Evolutionary conservation across 805 yeast genomes (phyloP).

Genomic region (Schizosaccharomyces japonicus): DNA sequence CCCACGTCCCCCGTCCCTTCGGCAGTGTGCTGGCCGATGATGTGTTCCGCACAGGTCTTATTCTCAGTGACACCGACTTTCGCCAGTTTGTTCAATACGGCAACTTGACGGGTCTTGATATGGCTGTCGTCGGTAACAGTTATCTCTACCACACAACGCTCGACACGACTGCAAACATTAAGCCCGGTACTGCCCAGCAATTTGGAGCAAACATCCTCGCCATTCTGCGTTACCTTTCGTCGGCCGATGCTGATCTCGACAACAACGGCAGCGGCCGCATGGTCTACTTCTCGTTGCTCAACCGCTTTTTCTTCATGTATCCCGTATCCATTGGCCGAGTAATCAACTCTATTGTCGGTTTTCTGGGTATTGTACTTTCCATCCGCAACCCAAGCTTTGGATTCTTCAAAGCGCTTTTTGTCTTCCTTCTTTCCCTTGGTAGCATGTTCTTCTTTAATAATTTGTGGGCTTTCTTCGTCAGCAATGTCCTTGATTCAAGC

Average conservation of each 20-base stretch:
- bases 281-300: not conserved
- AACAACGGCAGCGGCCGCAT: not conserved
- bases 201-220: slow-evolving; percentile 3
- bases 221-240: not conserved
- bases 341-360: not conserved
- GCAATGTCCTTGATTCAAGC: slow-evolving; percentile 1
- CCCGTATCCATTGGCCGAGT: not conserved
- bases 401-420: not conserved
- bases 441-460: not conserved
- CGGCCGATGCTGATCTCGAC: not conserved
- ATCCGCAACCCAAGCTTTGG: not conserved
- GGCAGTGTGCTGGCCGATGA: slow-evolving; percentile 3
- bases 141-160: slow-evolving; percentile 2
- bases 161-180: not conserved
- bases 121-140: slow-evolving; percentile 4
- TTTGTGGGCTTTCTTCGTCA: not conserved
- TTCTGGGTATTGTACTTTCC: not conserved
- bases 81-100: slow-evolving; percentile 4
- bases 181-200: slow-evolving; percentile 3
- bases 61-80: slow-evolving; percentile 2
- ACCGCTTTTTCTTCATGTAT: slow-evolving; percentile 2
- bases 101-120: slow-evolving; percentile 3
- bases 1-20: slow-evolving; percentile 1
- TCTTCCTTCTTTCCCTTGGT: not conserved
- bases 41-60: slow-evolving; percentile 3